Percentiles rank a stretch among this genome's conserved stretches.
phyloP scores from a whole-genome alignment of 305 asterid genomes.

The Fraxinus greggii region DNA sequence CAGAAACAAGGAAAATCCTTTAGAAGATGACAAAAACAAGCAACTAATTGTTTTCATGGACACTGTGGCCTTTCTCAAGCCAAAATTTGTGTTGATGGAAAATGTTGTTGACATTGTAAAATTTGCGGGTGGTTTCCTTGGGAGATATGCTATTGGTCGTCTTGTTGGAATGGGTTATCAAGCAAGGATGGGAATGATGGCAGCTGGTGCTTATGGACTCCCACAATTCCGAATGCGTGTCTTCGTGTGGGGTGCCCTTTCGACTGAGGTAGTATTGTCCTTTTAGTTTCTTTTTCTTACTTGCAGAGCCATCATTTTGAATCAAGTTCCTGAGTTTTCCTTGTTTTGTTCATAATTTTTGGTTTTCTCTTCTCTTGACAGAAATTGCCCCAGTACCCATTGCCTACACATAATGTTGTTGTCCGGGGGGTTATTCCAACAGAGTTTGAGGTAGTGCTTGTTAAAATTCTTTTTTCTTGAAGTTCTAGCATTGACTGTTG shows the following conservation, averaged over 20 bases:
- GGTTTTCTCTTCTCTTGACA: neutral
- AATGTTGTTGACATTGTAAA: constrained; percentile 45
- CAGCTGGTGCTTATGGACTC: constrained; percentile 53
- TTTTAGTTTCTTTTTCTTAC: neutral
- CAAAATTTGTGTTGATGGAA: constrained; percentile 46
- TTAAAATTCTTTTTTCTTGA: neutral
- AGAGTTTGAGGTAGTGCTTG: neutral
- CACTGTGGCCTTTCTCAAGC: constrained; percentile 36
- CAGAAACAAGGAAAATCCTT: constrained; percentile 34
- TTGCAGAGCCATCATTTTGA: neutral
- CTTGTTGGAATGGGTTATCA: constrained; percentile 44
- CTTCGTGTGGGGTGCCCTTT: constrained; percentile 40
- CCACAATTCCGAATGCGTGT: constrained; percentile 48
- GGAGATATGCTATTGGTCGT: constrained; percentile 41
- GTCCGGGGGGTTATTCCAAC: neutral
- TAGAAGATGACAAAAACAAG: constrained; percentile 37
- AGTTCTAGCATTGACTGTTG: neutral
- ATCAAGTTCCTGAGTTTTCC: neutral
- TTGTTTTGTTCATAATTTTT: neutral
- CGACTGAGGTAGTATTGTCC: constrained; percentile 14
- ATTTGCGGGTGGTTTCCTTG: constrained; percentile 34
- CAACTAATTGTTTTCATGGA: constrained; percentile 46
- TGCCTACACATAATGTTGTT: constrained; percentile 43
- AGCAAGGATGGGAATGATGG: constrained; percentile 44
- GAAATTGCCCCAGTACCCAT: constrained; percentile 42